phyloP scores from a whole-genome alignment of 371 early-diverging fungal species.

The Mucor indicus region DNA sequence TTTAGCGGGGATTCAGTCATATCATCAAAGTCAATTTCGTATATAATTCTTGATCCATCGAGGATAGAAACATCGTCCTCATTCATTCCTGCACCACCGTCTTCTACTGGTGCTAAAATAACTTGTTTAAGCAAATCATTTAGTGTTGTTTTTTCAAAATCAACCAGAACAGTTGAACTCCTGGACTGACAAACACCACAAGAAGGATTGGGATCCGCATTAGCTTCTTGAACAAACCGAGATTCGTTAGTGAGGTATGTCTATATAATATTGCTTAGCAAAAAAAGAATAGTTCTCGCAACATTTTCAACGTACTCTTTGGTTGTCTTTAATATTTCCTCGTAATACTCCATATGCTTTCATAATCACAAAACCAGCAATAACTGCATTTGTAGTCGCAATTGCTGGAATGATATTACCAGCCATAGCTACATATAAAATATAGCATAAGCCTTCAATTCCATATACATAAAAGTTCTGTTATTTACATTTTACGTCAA shows the following conservation, averaged over 20 bases:
- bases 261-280: conserved; percentile 23
- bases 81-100: conserved; percentile 51
- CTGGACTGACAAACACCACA: conserved; percentile 60
- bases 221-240: conserved; percentile 48
- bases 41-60: conserved; percentile 71
- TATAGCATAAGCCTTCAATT: not conserved
- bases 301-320: conserved; percentile 2
- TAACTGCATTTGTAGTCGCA: conserved; percentile 99
- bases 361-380: conserved; percentile 94
- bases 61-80: conserved; percentile 41
- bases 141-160: conserved; percentile 46
- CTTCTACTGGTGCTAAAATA: conserved; percentile 26
- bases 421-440: conserved; percentile 83
- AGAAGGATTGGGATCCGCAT: conserved; percentile 54
- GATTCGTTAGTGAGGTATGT: conserved; percentile 53
- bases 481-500: conserved; percentile 81
- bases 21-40: conserved; percentile 92
- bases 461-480: not conserved
- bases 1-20: conserved; percentile 59
- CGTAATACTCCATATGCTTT: conserved; percentile 66
- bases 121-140: conserved; percentile 50
- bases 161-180: conserved; percentile 40
- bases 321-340: conserved; percentile 10
- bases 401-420: conserved; percentile 99
- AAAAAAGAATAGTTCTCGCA: not conserved